These are phyloP conservation scores for Diplodia intermedia DNA, from an alignment of 2,329 filamentous ascomycete genomes.

Conservation along the genomic window DNA sequence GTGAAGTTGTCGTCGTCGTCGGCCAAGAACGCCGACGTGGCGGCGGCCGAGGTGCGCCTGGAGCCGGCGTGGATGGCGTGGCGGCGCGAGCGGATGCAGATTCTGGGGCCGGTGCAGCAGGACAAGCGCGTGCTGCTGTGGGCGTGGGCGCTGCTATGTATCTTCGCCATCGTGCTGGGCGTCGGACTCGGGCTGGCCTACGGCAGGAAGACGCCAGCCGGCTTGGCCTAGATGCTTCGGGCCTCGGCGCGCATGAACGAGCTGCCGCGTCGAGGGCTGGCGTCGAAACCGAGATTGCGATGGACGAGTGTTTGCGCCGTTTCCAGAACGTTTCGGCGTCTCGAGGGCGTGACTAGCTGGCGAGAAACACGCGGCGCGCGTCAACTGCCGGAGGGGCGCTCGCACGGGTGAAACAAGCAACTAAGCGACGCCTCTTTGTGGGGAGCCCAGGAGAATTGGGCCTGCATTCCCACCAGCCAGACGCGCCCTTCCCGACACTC, in stretches of 20 bases:
- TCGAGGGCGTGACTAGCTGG: not conserved
- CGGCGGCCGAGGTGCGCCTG: conserved; percentile 7
- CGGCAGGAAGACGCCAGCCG: not conserved
- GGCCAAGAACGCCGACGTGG: not conserved
- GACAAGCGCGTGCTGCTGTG: conserved; percentile 29
- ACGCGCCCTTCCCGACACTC: conserved; percentile 15
- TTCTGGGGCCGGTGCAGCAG: conserved; percentile 25
- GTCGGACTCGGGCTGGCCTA: conserved; percentile 23
- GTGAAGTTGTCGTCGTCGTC: conserved; percentile 9
- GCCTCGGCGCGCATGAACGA: conserved; percentile 2
- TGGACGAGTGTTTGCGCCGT: not conserved
- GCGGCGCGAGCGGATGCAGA: conserved; percentile 27
- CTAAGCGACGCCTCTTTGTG: conserved; percentile 7
- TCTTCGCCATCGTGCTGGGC: conserved; percentile 22
- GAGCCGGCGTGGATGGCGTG: conserved; percentile 29
- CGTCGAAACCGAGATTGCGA: conserved; percentile 10
- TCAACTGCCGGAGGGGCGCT: not conserved
- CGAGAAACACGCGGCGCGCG: conserved; percentile 24
- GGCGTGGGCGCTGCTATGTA: conserved; percentile 23
- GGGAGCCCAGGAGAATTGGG: conserved; percentile 23
- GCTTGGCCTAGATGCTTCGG: not conserved
- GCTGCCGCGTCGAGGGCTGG: not conserved
- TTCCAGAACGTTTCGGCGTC: not conserved
- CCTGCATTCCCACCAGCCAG: conserved; percentile 21
- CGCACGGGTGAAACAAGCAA: conserved; percentile 20